Base-by-base conservation (phyloP, 305 asterid genomes). In the Salvia sclarea region DNA sequence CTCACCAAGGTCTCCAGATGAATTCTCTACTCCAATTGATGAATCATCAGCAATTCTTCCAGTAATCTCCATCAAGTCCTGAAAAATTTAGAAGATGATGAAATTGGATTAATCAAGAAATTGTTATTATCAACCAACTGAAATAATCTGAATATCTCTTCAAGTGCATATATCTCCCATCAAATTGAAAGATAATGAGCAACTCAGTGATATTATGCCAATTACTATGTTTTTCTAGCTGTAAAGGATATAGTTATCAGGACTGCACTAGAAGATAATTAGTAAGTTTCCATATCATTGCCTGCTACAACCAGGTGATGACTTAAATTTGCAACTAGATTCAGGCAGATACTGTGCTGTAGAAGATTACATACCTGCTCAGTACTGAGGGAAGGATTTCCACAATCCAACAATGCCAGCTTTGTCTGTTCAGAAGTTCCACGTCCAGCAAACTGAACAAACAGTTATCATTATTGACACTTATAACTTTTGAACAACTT, bases 51-150 rank as follows among this genome's bases (percentile, higher is more conserved):
- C 74, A 6, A 75, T 64, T 58, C 74, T 74, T 28, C 66, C 80
- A 45, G 76, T 24, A 75, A 79, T 73, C 74, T 75, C 87, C 55
- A 63, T 59, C 47, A 75, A 60, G 21, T 75, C 76, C 87, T 82
- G 79, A 64, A 57, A 64, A 37, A 8, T 60, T 17, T 52, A 49
- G 64, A 25, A 69, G 45, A 63, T 57, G 45, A 58, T 21, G 57
- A 28, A 35, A 70, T 41, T 25, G 25, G 47, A 57, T 33, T 22
- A 35, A 30, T 62, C 58, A 41, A 40, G 21, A 28, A 9, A 47
- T 5, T 53, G 24, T 55, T 53, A 21, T 21, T 9, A 17, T 11
- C 30, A 43, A 20, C 16, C 20, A 69, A 2, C 6, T 28, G 4
- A 58, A 25, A 8, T 6, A 6, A 40, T 16, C 44, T 17, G 5